A percentile compares a stretch with the other conserved stretches of the same genome.
These are phyloP conservation scores for Aspergillus caelatus DNA, from an alignment of 2,329 filamentous ascomycete genomes.

Conservation along the genomic window DNA sequence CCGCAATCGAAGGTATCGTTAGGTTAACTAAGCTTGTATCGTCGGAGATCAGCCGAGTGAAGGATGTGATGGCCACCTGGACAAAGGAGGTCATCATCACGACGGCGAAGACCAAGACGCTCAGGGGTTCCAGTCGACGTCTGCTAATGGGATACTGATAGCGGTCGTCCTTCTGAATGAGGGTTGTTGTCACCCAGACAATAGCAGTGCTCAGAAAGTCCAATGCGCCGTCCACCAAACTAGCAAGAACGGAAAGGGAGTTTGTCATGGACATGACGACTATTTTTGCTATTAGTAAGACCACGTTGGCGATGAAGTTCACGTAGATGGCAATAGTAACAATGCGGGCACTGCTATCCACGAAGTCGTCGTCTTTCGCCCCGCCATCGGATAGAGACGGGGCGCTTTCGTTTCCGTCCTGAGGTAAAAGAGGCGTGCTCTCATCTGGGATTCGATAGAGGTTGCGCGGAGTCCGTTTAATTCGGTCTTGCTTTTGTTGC, in stretches of 20 bases:
- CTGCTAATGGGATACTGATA: conserved; percentile 67
- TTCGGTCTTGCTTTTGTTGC: conserved; percentile 43
- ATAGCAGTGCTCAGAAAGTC: conserved; percentile 66
- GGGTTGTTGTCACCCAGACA: conserved; percentile 62
- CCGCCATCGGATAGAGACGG: conserved; percentile 53
- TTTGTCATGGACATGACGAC: conserved; percentile 76
- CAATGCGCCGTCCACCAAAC: conserved; percentile 68
- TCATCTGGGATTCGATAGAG: conserved; percentile 69
- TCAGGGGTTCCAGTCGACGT: conserved; percentile 65
- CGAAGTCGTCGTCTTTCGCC: conserved; percentile 43
- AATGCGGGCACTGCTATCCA: conserved; percentile 73
- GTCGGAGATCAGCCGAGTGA: conserved; percentile 60
- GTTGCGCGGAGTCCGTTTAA: conserved; percentile 81
- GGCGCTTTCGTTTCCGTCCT: conserved; percentile 61
- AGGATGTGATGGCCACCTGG: conserved; percentile 63
- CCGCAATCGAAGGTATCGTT: conserved; percentile 70
- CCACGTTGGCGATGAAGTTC: conserved; percentile 76
- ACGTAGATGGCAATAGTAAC: conserved; percentile 87
- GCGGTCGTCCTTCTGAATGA: conserved; percentile 62
- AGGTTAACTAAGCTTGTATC: conserved; percentile 71
- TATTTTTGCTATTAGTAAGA: conserved; percentile 76
- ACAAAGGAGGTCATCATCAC: conserved; percentile 69
- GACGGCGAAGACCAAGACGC: conserved; percentile 67
- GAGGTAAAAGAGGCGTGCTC: conserved; percentile 29
- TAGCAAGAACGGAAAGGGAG: conserved; percentile 65